Evolutionary conservation across 202 grass and related monocot species (phyloP).

Genomic region (Dendrocalamus latiflorus): DNA sequence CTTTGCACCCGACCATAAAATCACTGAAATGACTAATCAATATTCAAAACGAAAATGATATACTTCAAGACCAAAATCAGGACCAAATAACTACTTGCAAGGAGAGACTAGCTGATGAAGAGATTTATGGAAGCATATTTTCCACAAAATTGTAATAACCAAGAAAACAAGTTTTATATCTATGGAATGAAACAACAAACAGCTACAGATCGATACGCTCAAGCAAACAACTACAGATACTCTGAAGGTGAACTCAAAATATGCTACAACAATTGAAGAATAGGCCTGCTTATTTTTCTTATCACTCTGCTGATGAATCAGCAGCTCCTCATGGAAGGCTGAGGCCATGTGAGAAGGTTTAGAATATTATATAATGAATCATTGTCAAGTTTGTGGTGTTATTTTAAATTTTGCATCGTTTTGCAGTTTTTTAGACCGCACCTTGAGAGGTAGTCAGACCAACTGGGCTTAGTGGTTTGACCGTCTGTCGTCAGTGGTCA

Average conservation of each 20-base stretch:
- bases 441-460: too few species aligned
- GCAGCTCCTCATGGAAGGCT: background rate
- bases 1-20: background rate
- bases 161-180: conserved; percentile 23
- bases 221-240: background rate
- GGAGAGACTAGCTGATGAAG: background rate
- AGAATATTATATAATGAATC: too few species aligned
- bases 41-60: background rate
- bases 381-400: too few species aligned
- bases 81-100: background rate
- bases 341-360: too few species aligned
- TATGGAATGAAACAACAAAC: conserved; percentile 38
- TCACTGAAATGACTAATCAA: background rate
- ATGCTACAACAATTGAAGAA: conserved; percentile 54
- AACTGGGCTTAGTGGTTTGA: too few species aligned
- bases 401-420: too few species aligned
- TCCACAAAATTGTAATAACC: conserved; percentile 29
- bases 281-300: conserved; percentile 39
- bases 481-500: too few species aligned
- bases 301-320: background rate
- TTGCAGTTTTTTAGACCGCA: too few species aligned
- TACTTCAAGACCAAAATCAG: background rate
- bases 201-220: conserved; percentile 20
- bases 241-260: conserved; percentile 13
- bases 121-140: background rate